Conservation (phyloP, 2,329 filamentous ascomycete genomes). For the Sarocladiaceae sp. region DNA sequence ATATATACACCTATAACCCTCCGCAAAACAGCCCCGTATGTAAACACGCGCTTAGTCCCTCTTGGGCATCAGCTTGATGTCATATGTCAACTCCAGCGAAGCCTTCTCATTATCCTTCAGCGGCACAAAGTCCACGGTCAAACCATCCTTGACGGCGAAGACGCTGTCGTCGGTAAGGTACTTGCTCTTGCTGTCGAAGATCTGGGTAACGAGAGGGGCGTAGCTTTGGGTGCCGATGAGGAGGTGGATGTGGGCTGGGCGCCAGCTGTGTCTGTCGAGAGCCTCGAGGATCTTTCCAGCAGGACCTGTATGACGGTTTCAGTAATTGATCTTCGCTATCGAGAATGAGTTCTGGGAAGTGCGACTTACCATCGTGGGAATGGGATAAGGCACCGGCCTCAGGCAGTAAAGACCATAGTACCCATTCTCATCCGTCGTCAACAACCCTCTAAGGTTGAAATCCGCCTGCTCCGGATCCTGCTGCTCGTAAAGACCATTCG, state of each 20-base stretch:
- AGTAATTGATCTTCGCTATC: no score
- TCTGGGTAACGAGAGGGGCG: slow-evolving; percentile 66
- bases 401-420: slow-evolving; percentile 59
- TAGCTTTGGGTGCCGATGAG: slow-evolving; percentile 43
- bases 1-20: no score
- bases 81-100: slow-evolving; percentile 55
- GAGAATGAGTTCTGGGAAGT: no score
- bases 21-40: no score
- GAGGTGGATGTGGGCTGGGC: slow-evolving; percentile 59
- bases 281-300: slow-evolving; percentile 46
- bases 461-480: slow-evolving; percentile 68
- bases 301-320: slow-evolving; percentile 33
- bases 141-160: slow-evolving; percentile 50
- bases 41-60: neutral
- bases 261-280: slow-evolving; percentile 52
- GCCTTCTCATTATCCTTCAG: slow-evolving; percentile 39
- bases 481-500: slow-evolving; percentile 68
- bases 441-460: slow-evolving; percentile 70
- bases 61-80: slow-evolving; percentile 43
- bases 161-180: slow-evolving; percentile 53
- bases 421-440: slow-evolving; percentile 62
- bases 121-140: slow-evolving; percentile 38
- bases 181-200: slow-evolving; percentile 65
- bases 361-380: slow-evolving; percentile 16
- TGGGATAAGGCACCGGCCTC: slow-evolving; percentile 53